Conservation (phyloP, 345 rosid species). For the Ricinus communis region DNA sequence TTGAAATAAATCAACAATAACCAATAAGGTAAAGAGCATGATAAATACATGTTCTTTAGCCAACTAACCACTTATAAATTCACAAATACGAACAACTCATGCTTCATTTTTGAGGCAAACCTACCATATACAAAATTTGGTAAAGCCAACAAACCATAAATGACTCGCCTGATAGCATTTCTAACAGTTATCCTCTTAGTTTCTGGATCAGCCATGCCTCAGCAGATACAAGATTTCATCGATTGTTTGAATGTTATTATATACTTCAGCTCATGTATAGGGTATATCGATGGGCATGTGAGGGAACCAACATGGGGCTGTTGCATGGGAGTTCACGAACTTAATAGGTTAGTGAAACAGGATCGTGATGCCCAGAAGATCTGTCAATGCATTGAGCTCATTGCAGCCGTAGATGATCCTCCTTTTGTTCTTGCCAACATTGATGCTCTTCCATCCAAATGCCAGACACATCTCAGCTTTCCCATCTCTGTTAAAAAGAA, state of each 20-base stretch:
- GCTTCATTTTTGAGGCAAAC: background rate
- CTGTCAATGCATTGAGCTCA: conserved; percentile 42
- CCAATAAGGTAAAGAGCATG: background rate
- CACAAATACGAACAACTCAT: background rate
- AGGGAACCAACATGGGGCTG: conserved; percentile 32
- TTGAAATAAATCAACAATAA: background rate
- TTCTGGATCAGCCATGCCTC: background rate
- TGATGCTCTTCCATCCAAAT: conserved; percentile 28
- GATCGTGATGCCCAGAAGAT: conserved; percentile 18
- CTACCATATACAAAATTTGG: background rate
- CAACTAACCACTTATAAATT: background rate
- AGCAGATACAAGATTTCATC: background rate
- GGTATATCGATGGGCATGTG: conserved; percentile 31
- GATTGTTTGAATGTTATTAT: conserved; percentile 25
- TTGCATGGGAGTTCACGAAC: conserved; percentile 32
- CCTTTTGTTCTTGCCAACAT: conserved; percentile 22
- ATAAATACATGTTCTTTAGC: background rate
- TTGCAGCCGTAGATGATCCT: conserved; percentile 28
- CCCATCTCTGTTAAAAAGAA: conserved; percentile 38
- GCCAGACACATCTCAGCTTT: conserved; percentile 30
- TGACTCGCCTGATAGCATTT: background rate
- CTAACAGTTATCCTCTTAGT: background rate
- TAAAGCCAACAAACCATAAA: background rate
- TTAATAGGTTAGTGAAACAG: conserved; percentile 27
- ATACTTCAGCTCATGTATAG: conserved; percentile 34